phyloP scores from a whole-genome alignment of 2,329 filamentous ascomycete species.

The Chrysoporthe austroafricana region DNA sequence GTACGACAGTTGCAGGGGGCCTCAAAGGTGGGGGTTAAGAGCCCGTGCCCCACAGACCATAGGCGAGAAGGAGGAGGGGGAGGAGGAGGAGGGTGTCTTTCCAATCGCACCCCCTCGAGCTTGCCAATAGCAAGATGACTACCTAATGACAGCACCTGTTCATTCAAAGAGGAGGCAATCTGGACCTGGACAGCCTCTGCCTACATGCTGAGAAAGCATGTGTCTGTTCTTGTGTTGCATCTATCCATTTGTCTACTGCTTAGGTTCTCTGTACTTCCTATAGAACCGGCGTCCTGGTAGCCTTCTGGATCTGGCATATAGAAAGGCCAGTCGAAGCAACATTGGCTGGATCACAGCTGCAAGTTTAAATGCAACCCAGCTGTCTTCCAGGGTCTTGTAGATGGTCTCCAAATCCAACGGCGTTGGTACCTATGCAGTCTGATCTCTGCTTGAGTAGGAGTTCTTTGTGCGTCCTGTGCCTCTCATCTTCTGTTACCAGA shows the following conservation, averaged over 20 bases:
- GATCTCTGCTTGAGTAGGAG: not conserved
- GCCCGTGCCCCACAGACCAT: conserved; percentile 12
- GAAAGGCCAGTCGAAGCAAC: conserved; percentile 4
- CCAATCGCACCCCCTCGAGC: not conserved
- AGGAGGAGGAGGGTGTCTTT: not conserved
- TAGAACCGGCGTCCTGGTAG: conserved; percentile 1
- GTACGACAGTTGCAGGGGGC: not conserved
- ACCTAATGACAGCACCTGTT: not conserved
- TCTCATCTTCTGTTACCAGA: not conserved
- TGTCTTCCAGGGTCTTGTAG: conserved; percentile 2
- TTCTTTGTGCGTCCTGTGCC: not conserved
- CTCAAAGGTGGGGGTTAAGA: conserved; percentile 7
- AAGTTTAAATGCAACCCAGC: conserved; percentile 16
- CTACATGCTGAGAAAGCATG: not conserved
- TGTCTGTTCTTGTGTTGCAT: not conserved
- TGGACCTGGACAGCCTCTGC: not conserved
- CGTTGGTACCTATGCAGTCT: not conserved
- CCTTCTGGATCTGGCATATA: not conserved
- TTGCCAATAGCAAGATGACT: not conserved
- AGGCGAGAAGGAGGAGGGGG: conserved; percentile 8
- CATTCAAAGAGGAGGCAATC: no score
- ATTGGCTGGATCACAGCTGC: conserved; percentile 8
- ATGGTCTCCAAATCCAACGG: not conserved
- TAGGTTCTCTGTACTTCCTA: not conserved
- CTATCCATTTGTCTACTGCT: not conserved